A percentile compares a stretch with the other conserved stretches of the same genome.
Evolutionary conservation across 140 eudicot species (phyloP).

Genomic region (Flaveria floridana): DNA sequence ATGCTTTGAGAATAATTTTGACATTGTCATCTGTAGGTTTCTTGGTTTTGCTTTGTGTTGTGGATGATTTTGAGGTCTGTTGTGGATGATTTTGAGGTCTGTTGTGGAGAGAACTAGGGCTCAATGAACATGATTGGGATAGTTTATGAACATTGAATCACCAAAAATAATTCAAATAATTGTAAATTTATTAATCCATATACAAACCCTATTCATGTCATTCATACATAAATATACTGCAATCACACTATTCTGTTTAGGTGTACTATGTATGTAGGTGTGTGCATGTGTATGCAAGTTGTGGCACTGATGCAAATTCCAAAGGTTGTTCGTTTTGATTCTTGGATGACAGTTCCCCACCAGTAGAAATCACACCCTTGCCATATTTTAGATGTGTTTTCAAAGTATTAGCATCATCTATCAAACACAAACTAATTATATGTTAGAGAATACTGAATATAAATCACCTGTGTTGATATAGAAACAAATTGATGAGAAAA

Average conservation of each 20-base stretch:
- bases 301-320: slow-evolving; percentile 47
- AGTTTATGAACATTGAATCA: slow-evolving; percentile 23
- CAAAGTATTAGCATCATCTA: slow-evolving; percentile 57
- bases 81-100: slow-evolving; percentile 42
- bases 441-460: neutral
- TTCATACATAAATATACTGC: neutral
- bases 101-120: slow-evolving; percentile 33
- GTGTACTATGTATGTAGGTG: neutral
- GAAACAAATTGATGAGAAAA: neutral
- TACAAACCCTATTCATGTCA: neutral
- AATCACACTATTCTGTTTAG: neutral
- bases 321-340: slow-evolving; percentile 47
- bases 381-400: slow-evolving; percentile 57
- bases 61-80: slow-evolving; percentile 39
- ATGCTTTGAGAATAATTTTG: neutral
- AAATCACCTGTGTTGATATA: neutral
- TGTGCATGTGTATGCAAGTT: neutral
- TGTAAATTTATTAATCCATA: neutral
- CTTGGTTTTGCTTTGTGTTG: slow-evolving; percentile 2
- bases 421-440: slow-evolving; percentile 20
- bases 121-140: slow-evolving; percentile 20
- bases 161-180: neutral
- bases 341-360: slow-evolving; percentile 48
- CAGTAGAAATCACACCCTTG: slow-evolving; percentile 66
- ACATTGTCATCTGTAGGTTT: slow-evolving; percentile 17